These are phyloP conservation scores for Xerocomellus chrysenteron DNA, from an alignment of 768 basidiomycete genomes.

Conservation along the genomic window DNA sequence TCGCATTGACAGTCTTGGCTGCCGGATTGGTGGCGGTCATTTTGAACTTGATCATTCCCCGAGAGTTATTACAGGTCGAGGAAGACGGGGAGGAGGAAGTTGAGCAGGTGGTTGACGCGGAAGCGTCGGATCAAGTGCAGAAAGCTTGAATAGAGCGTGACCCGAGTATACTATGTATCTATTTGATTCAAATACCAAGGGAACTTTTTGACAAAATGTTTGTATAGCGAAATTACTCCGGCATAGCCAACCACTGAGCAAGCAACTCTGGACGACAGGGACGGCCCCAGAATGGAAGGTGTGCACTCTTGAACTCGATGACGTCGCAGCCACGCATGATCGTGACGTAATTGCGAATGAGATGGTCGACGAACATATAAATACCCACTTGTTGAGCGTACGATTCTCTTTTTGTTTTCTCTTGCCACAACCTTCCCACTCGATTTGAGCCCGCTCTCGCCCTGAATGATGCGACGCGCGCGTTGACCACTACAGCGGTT, in stretches of 20 bases:
- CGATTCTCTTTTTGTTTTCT: neutral
- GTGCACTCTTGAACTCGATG: neutral
- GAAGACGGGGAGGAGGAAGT: slow-evolving; percentile 18
- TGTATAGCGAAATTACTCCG: neutral
- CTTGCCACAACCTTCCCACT: neutral
- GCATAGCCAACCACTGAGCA: neutral
- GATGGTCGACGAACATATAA: neutral
- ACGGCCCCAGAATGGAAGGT: neutral
- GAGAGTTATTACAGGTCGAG: slow-evolving; percentile 23
- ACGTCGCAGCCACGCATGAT: neutral
- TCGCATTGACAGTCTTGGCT: slow-evolving; percentile 43
- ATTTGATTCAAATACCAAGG: neutral
- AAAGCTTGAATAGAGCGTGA: neutral
- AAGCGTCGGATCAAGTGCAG: slow-evolving; percentile 5
- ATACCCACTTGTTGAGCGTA: neutral
- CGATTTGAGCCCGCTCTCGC: neutral
- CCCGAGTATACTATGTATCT: neutral
- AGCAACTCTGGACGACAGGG: neutral
- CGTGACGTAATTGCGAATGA: too few species aligned
- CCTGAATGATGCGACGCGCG: neutral
- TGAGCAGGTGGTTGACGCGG: slow-evolving; percentile 24
- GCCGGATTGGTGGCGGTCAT: slow-evolving; percentile 57
- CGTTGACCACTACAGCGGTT: neutral
- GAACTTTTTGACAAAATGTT: neutral
- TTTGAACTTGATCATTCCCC: slow-evolving; percentile 58